Evolutionary conservation across 148 eudicot genomes (phyloP), one percentile per base, ranked within the genome.

Genomic region (Pharnaceum exiguum): DNA sequence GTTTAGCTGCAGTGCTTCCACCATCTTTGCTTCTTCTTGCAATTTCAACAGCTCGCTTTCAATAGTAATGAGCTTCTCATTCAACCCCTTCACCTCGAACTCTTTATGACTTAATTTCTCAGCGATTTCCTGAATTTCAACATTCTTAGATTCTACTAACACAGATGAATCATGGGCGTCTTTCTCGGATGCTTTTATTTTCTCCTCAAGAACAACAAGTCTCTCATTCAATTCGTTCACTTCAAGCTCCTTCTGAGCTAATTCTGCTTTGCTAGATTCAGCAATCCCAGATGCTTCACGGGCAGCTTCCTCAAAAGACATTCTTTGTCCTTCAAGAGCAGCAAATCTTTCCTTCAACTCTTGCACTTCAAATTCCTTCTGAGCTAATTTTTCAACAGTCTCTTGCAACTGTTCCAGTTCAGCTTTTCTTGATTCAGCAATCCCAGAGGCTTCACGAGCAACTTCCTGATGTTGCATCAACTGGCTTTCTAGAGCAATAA

Each of bases 371-470:
- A 35, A 29, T 43, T 53, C 57, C 21, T 53, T 53, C 27, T 19
- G 57, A 3, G 57, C 57, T 22, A 53, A 35, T 35, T 35, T 53
- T 5, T 63, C 59, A 31, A 42, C 50, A 30, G 50, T 48, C 16
- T 22, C 75, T 37, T 82, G 64, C 63, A 87, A 37, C 65, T 84
- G 78, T 36, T 79, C 83, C 42, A 77, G 42, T 56, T 70, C 47
- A 40, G 38, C 60, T 76, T 74, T 77, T 71, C 94, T 69, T 67
- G 59, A 62, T 70, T 80, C 63, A 50, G 82, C 59, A 73, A 59
- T 46, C 70, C 76, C 58, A 42, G 61, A 9, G 65, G 69, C 47
- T 75, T 67, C 72, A 60, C 65, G 72, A 29, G 72, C 65, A 16
- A 37, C 12, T 54, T 63, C 59, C 53, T 70, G 53, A 21, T 70